Evolutionary conservation across 1,284 basidiomycete genomes (phyloP), one percentile per base, ranked within the genome.

Genomic region (Hypsizygus ulmarius): DNA sequence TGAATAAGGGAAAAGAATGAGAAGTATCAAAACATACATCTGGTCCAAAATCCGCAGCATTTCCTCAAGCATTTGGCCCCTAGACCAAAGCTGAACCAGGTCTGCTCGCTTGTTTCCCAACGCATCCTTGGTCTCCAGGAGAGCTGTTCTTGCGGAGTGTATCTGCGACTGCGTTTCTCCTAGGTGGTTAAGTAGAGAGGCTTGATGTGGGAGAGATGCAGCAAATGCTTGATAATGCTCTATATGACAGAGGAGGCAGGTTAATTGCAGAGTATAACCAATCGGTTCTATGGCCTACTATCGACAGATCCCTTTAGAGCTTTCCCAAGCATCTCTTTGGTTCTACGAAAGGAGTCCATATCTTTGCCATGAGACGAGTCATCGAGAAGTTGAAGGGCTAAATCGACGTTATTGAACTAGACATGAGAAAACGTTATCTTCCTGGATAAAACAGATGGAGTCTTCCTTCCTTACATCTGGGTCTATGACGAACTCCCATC

Each of bases 221-320:
- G 93, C 93, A 65, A 97, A 97, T 0, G 93, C 85, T 67, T 94
- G 86, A 62, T 94, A 96, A 62, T 96, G 87, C 57, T 87, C 87
- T 86, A 69, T 58, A 35, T 42, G 39, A 47, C 28, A 42, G 7
- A 32, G 35, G 25, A 47, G 30, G 16, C 30, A 39, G 39, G 44
- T 35, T 43, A 40, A 27, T 47, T 50, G 27, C 50, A 33, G 2
- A 46, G 19, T 25, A 30, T 21, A 34, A 9, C 33, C 39, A 36
- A 32, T 15, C n/a, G 5, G 5, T 28, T n/a, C 40, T 36, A 33
- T 19, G 34, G 77, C 86, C 60, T 63, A 90, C 90, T 86, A 59
- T 92, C 88, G 11, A 93, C 87, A 1, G 91, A 92, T 40, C 88
- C 87, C 64, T 89, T 87, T 35, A 94, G 69, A 14, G 89, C 86